Conservation (phyloP, 805 yeast genomes). For the Saccharomycopsis sp. region DNA sequence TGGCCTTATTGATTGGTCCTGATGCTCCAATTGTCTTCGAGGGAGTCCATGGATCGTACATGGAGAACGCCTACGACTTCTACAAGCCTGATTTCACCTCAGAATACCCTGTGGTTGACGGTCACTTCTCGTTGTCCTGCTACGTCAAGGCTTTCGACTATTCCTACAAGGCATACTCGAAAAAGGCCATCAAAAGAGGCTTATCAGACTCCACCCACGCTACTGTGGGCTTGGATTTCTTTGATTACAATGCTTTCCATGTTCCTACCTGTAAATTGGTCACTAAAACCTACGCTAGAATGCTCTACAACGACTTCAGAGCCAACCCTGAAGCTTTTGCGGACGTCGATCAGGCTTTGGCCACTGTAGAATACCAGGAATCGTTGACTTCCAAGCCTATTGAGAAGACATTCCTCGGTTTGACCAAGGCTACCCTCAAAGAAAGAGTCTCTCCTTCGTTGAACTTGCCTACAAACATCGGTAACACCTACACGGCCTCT, state of each 20-base stretch:
- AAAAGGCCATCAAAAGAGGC: constrained; percentile 56
- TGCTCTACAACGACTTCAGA: constrained; percentile 81
- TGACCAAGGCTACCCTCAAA: constrained; percentile 59
- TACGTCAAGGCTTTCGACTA: constrained; percentile 89
- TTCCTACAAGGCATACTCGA: constrained; percentile 76
- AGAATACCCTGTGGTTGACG: constrained; percentile 97
- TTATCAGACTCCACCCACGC: constrained; percentile 26
- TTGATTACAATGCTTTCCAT: constrained; percentile 94
- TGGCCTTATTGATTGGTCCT: constrained; percentile 86
- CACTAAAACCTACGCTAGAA: constrained; percentile 84
- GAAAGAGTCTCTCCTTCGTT: constrained; percentile 75
- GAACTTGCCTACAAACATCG: constrained; percentile 89
- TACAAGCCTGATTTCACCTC: constrained; percentile 95
- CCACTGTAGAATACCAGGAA: constrained; percentile 59
- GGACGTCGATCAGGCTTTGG: constrained; percentile 39
- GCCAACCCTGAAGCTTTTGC: constrained; percentile 57
- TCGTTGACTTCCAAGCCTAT: constrained; percentile 72
- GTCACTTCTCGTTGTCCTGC: constrained; percentile 90
- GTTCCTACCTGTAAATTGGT: constrained; percentile 97
- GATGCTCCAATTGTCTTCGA: constrained; percentile 96
- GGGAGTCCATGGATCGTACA: constrained; percentile 79
- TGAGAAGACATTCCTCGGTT: constrained; percentile 80
- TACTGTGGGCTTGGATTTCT: constrained; percentile 62
- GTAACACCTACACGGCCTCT: constrained; percentile 97
- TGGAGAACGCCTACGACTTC: constrained; percentile 97